phyloP scores from a whole-genome alignment of 208 protist genomes.

The Porcisia hertigi region DNA sequence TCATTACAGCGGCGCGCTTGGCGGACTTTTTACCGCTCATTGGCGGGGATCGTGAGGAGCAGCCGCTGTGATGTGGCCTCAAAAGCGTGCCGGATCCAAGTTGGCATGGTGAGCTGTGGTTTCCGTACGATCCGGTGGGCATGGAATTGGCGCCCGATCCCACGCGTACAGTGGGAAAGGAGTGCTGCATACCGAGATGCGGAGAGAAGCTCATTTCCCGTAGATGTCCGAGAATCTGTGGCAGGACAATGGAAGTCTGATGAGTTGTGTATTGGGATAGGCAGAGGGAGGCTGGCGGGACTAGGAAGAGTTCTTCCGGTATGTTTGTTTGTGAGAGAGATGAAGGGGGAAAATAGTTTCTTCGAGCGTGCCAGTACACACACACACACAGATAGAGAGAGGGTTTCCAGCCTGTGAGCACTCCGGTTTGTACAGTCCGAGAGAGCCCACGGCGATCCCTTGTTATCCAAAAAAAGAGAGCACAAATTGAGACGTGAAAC shows the following conservation, averaged over 20 bases:
- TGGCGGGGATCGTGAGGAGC: background rate
- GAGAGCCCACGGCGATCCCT: background rate
- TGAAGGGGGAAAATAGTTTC: background rate
- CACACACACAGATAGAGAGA: background rate
- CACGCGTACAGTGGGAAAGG: constrained; percentile 16
- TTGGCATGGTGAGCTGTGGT: constrained; percentile 17
- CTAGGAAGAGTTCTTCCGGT: no score
- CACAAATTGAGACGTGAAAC: background rate
- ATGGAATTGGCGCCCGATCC: constrained; percentile 19
- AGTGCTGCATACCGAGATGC: constrained; percentile 12
- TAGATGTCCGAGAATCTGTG: no score
- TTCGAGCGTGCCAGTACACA: background rate
- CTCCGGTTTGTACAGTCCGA: no score
- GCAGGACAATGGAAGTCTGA: no score
- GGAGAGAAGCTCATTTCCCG: constrained; percentile 17
- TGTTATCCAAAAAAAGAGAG: background rate
- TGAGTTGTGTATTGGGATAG: no score
- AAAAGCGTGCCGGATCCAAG: constrained; percentile 24
- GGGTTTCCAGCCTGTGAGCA: no score
- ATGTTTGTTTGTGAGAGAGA: background rate
- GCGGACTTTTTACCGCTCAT: background rate
- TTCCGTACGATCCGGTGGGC: constrained; percentile 11
- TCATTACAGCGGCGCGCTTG: background rate
- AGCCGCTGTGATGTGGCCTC: constrained; percentile 17
- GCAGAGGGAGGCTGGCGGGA: no score